Evolutionary conservation across 495 filamentous ascomycete species (phyloP), one percentile per base, ranked within the genome.

Genomic region (Chaetomium fimeti): DNA sequence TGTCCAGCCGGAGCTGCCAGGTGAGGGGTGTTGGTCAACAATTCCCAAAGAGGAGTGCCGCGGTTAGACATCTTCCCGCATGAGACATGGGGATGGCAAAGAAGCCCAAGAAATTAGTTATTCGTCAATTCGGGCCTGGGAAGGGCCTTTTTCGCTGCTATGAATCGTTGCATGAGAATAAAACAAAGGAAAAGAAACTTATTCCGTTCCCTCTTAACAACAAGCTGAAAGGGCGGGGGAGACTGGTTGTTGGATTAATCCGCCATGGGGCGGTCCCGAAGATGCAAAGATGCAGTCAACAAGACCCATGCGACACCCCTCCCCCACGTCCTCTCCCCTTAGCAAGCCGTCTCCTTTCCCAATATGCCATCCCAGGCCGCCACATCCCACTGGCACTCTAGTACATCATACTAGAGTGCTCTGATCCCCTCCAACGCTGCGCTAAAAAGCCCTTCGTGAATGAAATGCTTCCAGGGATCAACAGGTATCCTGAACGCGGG

Each of bases 401-500:
- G 55, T 60, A 2, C 43, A 63, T 48, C 61, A 64, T 53, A 52
- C 52, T 54, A 6, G 20, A 5, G 42, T n/a, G 40, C 57, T 29
- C 60, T 28, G 9, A 32, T 27, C 38, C 52, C 16, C 32, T 51
- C 5, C 61, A 62, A 64, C 60, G 61, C 61, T 61, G 55, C 55
- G 13, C 24, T 67, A 56, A 49, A 55, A 62, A 49, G 61, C 59
- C 42, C 32, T 52, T 57, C 61, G 52, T 65, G 43, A 29, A 61
- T 45, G 61, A 56, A 25, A 59, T 69, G 36, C 43, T 64, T 24
- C 58, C 22, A 53, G 60, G 66, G 38, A 42, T 63, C 63, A 43
- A 64, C 58, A 60, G 47, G 59, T 71, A 71, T 71, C 69, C 69
- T 71, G 65, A 70, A 69, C 65, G 69, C 67, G 67, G 56, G 38